Percentiles rank a stretch among this genome's conserved stretches.
Conservation (phyloP, 805 yeast genomes). For the Metschnikowia amazonensis region DNA sequence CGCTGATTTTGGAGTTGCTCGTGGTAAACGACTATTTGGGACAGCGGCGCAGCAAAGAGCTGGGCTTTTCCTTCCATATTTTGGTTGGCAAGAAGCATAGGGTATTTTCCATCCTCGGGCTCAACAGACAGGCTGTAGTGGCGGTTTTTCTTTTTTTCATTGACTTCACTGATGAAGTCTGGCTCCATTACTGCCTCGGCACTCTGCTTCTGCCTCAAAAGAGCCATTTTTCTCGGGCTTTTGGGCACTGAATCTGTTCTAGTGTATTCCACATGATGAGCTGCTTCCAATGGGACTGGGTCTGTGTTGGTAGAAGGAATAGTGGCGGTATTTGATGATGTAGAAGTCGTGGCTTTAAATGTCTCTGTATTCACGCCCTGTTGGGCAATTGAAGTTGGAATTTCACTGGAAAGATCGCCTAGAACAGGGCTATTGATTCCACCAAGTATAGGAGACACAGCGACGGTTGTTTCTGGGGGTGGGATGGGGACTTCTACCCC, state of each 20-base stretch:
- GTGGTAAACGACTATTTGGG: constrained; percentile 36
- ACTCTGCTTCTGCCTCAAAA: constrained; percentile 35
- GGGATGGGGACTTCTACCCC: background rate
- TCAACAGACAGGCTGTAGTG: background rate
- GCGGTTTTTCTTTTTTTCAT: constrained; percentile 23
- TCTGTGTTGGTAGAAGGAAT: background rate
- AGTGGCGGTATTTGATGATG: background rate
- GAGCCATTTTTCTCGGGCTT: constrained; percentile 39
- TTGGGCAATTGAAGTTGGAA: background rate
- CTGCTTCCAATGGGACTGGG: background rate
- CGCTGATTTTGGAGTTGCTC: constrained; percentile 23
- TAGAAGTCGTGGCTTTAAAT: background rate
- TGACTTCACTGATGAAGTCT: constrained; percentile 25
- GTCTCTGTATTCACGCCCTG: background rate
- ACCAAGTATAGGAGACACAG: background rate
- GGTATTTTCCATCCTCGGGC: constrained; percentile 11
- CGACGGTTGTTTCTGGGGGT: background rate
- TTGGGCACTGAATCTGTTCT: constrained; percentile 1
- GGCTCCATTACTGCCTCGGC: constrained; percentile 22
- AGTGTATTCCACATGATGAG: background rate
- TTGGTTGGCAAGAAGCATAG: constrained; percentile 15
- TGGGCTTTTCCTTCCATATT: constrained; percentile 36
- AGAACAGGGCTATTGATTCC: background rate
- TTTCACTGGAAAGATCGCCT: background rate
- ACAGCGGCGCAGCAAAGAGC: constrained; percentile 29